Base-by-base conservation (phyloP, 441 rosid genomes). In the Monsonia emarginata region DNA sequence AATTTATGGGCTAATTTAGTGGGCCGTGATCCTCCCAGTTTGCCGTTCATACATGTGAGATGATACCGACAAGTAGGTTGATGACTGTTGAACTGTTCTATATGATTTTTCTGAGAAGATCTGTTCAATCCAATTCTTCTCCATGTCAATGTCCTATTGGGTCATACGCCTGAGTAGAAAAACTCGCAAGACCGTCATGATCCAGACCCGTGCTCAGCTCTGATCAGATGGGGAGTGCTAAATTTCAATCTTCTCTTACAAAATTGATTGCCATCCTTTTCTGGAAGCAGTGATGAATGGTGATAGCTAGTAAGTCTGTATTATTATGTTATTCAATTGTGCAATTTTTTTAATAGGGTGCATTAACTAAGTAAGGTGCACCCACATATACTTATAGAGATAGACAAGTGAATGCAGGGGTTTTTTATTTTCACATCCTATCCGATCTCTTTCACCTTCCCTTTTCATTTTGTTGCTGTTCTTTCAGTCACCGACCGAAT, bases 1-100 rank as follows among this genome's bases (percentile, higher is more conserved):
- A 89, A 89, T 76, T 69, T 89, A 63, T 87, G 92, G 96, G 85
- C 84, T 36, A 83, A 87, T 78, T 68, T 85, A 25, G 69, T 84
- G 34, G 74, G 78, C 65, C 72, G 2, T 0, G 68, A 79, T 40
- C 84, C 90, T 59, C 93, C 93, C 36, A 77, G 65, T 50, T 68
- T 84, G 80, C 82, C 85, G 0, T 28, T 25, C 48, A 26, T 79
- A 19, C 71, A 63, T 32, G 59, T 40, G 42, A 64, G 72, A 27
- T 79, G 70, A 80, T 18, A 27, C 8, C 0, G 1, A 46, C 26
- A 57, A 65, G 26, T 3, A 2, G 21, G 19, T 18, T 48, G 56
- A 18, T 7, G 56, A 48, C 24, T 1, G 22, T n/a, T 5, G 26
- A 21, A 18, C n/a, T n/a, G n/a, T n/a, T n/a, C n/a, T n/a, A n/a